Conservation (phyloP, 495 filamentous ascomycete species). For the Antarctomyces pellizariae region DNA sequence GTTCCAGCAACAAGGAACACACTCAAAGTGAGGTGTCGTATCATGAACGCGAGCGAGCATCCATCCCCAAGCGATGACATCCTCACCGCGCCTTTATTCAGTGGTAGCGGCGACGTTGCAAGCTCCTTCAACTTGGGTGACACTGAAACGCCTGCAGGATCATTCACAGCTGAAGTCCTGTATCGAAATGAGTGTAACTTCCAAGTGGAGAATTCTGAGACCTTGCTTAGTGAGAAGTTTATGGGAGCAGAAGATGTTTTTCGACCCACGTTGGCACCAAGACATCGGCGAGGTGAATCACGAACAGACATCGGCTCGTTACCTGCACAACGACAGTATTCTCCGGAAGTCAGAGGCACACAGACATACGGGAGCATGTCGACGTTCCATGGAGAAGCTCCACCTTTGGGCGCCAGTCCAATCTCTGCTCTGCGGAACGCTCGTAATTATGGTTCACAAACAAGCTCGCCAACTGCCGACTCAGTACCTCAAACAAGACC, state of each 20-base stretch:
- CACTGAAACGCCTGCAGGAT: slow-evolving; percentile 65
- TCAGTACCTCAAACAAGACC: slow-evolving; percentile 34
- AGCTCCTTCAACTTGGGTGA: slow-evolving; percentile 56
- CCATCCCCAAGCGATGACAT: slow-evolving; percentile 29
- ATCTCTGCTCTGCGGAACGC: slow-evolving; percentile 63
- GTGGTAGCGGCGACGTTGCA: slow-evolving; percentile 38
- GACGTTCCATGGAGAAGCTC: slow-evolving; percentile 69
- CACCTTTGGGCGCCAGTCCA: slow-evolving; percentile 54
- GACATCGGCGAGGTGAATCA: slow-evolving; percentile 16
- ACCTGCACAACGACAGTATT: slow-evolving; percentile 25
- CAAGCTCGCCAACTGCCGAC: slow-evolving; percentile 36
- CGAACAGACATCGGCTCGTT: slow-evolving; percentile 49
- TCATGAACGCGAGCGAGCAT: slow-evolving; percentile 33
- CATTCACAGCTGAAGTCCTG: slow-evolving; percentile 54
- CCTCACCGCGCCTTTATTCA: slow-evolving; percentile 47
- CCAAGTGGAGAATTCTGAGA: slow-evolving; percentile 73
- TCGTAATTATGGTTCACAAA: slow-evolving; percentile 27
- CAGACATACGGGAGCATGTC: slow-evolving; percentile 84
- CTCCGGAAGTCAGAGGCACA: slow-evolving; percentile 35
- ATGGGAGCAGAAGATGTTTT: slow-evolving; percentile 81
- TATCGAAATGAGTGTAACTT: slow-evolving; percentile 82
- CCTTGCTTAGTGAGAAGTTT: slow-evolving; percentile 80
- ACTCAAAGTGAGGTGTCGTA: slow-evolving; percentile 57
- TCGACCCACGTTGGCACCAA: slow-evolving; percentile 37
- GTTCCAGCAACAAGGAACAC: slow-evolving; percentile 30